Evolutionary conservation across 805 yeast species (phyloP), one percentile per base, ranked within the genome.

Genomic region (Middelhovenomyces tepae): DNA sequence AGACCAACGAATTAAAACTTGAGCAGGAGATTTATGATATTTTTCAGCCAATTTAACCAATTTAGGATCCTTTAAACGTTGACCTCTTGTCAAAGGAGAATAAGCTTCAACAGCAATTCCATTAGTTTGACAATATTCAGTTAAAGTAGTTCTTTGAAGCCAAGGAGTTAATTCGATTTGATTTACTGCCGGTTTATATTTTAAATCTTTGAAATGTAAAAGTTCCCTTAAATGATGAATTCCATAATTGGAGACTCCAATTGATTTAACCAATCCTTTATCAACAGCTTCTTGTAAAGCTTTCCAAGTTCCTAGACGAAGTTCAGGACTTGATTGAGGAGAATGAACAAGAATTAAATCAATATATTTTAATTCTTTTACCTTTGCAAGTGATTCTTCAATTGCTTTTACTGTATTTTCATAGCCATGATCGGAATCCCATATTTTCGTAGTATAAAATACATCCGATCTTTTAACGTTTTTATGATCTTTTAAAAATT

Each of bases 131-230:
- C 81, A 75, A 56, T 60, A 79, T 34, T 74, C 69, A 15, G 79
- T 73, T 37, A 84, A 62, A 32, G 76, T 75, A 34, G 65, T 58
- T 46, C 80, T 57, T 59, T 78, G 82, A 47, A 78, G 63, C 87
- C 91, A 82, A 14, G 91, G 94, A 39, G 84, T 82, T 32, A 83
- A 67, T 55, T 83, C 94, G 48, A 84, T 71, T 53, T 85, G 94
- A 54, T 84, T 78, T 26, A 81, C 78, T 0, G 77, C 83, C 0
- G 94, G 87, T 40, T 65, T 51, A 39, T 53, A 49, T 34, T 55
- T 57, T 25, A 74, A 56, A 3, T 60, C 69, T 7, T 55, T 55
- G 65, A 72, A 69, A 4, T 48, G 48, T 23, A 68, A 47, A 15
- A 78, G 52, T 51, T 76, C 80, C 45, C 72, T 54, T 17, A 77